A percentile compares a stretch with the other conserved stretches of the same genome.
Conservation (phyloP, 805 yeast species). For the Ogataea pini region DNA sequence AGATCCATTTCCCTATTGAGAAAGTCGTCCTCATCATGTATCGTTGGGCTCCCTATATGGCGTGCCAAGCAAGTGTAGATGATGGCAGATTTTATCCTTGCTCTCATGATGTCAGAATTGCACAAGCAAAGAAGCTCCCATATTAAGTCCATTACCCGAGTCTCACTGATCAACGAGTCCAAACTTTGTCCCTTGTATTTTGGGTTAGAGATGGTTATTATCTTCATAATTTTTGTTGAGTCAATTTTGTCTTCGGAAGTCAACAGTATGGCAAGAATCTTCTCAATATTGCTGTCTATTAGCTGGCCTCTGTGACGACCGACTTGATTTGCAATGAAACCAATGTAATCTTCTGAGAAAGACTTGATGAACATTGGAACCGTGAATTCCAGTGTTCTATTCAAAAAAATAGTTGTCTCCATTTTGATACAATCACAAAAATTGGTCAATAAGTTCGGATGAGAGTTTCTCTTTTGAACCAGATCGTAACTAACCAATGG, state of each 20-base stretch:
- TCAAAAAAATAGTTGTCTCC: conserved; percentile 59
- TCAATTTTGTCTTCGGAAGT: conserved; percentile 51
- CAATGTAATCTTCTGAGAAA: conserved; percentile 61
- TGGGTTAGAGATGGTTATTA: conserved; percentile 55
- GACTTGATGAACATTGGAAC: conserved; percentile 74
- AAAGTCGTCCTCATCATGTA: conserved; percentile 33
- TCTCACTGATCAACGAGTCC: conserved; percentile 35
- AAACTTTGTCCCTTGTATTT: conserved; percentile 39
- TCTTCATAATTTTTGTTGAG: conserved; percentile 49
- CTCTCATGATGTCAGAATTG: conserved; percentile 29
- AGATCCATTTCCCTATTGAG: conserved; percentile 50
- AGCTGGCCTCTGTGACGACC: conserved; percentile 48
- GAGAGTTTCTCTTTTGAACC: conserved; percentile 51
- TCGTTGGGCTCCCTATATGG: conserved; percentile 22
- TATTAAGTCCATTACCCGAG: conserved; percentile 28
- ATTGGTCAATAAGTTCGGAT: conserved; percentile 54
- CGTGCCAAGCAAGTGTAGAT: conserved; percentile 27
- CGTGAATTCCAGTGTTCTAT: conserved; percentile 69
- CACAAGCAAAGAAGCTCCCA: conserved; percentile 49
- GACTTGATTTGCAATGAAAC: conserved; percentile 57
- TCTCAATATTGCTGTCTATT: conserved; percentile 48
- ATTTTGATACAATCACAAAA: conserved; percentile 69
- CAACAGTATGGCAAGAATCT: conserved; percentile 59
- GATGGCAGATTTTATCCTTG: conserved; percentile 45
- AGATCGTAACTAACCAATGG: conserved; percentile 68